A percentile compares a stretch with the other conserved stretches of the same genome.
Conservation (phyloP, 75 land plant genomes). For the Selaginella moellendorffii region DNA sequence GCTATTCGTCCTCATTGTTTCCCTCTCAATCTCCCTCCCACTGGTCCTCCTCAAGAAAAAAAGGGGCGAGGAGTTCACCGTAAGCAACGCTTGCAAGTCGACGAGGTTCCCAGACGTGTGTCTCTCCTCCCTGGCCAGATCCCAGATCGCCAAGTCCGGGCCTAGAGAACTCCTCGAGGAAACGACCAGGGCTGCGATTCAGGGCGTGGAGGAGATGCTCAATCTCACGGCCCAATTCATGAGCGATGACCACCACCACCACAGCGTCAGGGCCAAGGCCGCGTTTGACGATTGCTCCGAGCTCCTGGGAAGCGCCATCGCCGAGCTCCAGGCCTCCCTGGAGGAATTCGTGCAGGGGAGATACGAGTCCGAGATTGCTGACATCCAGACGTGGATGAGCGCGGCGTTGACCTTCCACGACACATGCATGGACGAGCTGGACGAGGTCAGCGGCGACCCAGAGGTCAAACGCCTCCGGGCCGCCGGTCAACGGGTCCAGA, state of each 20-base stretch:
- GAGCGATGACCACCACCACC: background rate
- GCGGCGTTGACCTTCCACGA: background rate
- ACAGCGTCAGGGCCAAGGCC: background rate
- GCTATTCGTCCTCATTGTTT: too few relatives aligned
- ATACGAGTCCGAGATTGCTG: background rate
- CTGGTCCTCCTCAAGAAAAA: too few relatives aligned
- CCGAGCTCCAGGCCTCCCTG: background rate
- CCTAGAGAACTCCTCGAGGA: background rate
- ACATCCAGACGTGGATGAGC: background rate
- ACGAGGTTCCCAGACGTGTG: background rate
- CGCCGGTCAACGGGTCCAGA: background rate
- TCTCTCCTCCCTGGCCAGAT: background rate
- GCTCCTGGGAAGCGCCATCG: background rate
- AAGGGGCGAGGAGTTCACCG: too few relatives aligned
- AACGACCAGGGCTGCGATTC: background rate
- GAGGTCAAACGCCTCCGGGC: too few relatives aligned
- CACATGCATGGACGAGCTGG: background rate
- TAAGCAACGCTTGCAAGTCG: too few relatives aligned
- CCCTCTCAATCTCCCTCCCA: too few relatives aligned
- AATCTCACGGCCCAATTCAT: background rate
- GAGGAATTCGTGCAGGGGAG: background rate
- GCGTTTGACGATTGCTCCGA: background rate
- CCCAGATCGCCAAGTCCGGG: background rate
- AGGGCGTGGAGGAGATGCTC: background rate
- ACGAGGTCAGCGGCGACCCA: background rate